Evolutionary conservation across 805 yeast species (phyloP).

Genomic region (Scheffersomyces spartinae): DNA sequence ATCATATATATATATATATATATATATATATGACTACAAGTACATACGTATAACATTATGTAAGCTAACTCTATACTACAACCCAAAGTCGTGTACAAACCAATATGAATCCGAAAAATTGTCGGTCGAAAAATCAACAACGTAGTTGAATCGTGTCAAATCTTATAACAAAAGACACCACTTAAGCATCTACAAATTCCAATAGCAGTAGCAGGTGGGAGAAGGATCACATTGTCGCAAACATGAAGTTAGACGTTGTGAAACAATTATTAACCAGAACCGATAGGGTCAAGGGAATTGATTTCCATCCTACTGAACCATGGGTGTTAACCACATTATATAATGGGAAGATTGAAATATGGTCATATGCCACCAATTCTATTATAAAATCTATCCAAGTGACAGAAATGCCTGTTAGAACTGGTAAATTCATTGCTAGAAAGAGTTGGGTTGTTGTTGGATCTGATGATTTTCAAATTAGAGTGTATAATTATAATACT

Average conservation of each 20-base stretch:
- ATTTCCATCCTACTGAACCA: constrained; percentile 96
- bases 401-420: constrained; percentile 91
- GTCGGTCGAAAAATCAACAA: too few relatives aligned
- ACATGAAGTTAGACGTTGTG: constrained; percentile 36
- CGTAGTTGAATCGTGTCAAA: too few relatives aligned
- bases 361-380: constrained; percentile 83
- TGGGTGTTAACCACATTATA: constrained; percentile 90
- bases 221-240: too few relatives aligned
- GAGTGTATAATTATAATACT: constrained; percentile 91
- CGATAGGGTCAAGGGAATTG: constrained; percentile 95
- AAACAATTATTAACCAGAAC: constrained; percentile 84
- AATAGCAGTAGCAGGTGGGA: too few relatives aligned
- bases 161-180: too few relatives aligned
- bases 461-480: constrained; percentile 86
- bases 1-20: too few relatives aligned
- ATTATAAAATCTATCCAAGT: constrained; percentile 86
- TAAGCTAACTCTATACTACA: too few relatives aligned
- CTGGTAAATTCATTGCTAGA: constrained; percentile 90
- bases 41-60: too few relatives aligned
- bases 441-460: constrained; percentile 97
- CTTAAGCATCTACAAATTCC: too few relatives aligned
- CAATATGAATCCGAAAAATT: too few relatives aligned
- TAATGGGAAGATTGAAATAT: constrained; percentile 83
- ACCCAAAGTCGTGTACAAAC: too few relatives aligned
- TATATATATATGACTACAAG: too few relatives aligned